Percentiles rank a stretch among this genome's conserved stretches.
These are phyloP conservation scores for Corymbia maculata DNA, from an alignment of 345 rosid genomes.

Conservation along the genomic window DNA sequence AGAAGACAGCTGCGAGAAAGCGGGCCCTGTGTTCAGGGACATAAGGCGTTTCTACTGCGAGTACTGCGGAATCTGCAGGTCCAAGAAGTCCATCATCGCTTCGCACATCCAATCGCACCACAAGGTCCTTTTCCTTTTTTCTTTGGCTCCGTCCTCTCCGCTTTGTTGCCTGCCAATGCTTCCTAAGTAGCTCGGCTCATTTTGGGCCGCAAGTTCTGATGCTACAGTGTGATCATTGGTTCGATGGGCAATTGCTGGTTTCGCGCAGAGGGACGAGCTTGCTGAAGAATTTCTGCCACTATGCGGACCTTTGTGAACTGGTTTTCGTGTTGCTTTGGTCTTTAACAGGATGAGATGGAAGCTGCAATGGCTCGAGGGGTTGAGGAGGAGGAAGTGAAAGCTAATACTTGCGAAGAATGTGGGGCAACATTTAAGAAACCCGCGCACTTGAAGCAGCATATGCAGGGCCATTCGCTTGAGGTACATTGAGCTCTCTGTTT, in stretches of 20 bases:
- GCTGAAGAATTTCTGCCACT: not conserved
- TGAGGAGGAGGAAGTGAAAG: conserved; percentile 1
- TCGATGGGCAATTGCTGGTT: not conserved
- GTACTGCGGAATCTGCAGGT: conserved; percentile 78
- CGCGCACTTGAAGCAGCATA: conserved; percentile 73
- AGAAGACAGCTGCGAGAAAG: conserved; percentile 4
- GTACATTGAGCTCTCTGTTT: conserved; percentile 23
- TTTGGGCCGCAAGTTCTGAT: not conserved
- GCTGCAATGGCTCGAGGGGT: not conserved
- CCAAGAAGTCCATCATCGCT: conserved; percentile 61
- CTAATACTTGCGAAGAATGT: conserved; percentile 45
- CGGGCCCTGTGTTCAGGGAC: conserved; percentile 26
- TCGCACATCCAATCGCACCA: conserved; percentile 49
- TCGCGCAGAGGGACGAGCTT: not conserved
- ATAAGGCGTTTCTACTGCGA: conserved; percentile 62
- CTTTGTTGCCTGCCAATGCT: not conserved
- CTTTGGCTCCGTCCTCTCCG: not conserved
- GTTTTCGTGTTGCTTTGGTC: not conserved
- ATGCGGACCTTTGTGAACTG: not conserved
- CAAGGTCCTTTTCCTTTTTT: conserved; percentile 18
- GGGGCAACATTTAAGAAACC: conserved; percentile 69
- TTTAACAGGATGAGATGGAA: conserved; percentile 27
- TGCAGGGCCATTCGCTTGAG: conserved; percentile 76
- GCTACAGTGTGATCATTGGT: not conserved
- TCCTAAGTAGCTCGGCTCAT: not conserved